These are phyloP conservation scores for Rhizophora apiculata DNA, from an alignment of 345 rosid genomes.

Conservation along the genomic window DNA sequence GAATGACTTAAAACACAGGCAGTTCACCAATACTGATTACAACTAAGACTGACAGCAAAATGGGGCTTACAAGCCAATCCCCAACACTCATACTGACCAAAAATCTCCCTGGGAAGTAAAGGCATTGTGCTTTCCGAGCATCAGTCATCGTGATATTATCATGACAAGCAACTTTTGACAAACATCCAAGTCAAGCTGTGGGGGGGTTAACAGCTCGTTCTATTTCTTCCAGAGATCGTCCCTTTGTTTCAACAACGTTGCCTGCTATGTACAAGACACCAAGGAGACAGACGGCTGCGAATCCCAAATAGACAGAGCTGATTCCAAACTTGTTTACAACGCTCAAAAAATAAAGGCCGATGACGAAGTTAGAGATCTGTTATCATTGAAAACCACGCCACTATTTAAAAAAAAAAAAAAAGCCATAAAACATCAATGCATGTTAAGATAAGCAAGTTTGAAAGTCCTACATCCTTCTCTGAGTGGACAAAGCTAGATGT, in stretches of 20 bases:
- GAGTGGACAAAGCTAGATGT: neutral
- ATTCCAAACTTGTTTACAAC: constrained; percentile 86
- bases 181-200: constrained; percentile 22
- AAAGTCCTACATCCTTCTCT: neutral
- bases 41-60: neutral
- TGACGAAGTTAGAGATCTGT: constrained; percentile 89
- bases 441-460: no score
- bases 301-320: constrained; percentile 88
- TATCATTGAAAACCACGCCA: constrained; percentile 12
- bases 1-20: neutral
- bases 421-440: no score
- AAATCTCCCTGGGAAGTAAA: neutral
- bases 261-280: constrained; percentile 76
- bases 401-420: neutral
- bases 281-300: constrained; percentile 68
- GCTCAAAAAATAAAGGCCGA: constrained; percentile 89
- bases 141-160: constrained; percentile 18
- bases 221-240: constrained; percentile 89
- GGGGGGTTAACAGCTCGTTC: constrained; percentile 73
- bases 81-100: neutral
- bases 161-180: neutral
- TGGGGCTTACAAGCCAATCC: neutral
- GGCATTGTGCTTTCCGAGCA: neutral
- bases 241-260: constrained; percentile 91
- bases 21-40: neutral